A percentile compares a stretch with the other conserved stretches of the same genome.
phyloP scores from a whole-genome alignment of 441 rosid genomes.

The Manihot esculenta region DNA sequence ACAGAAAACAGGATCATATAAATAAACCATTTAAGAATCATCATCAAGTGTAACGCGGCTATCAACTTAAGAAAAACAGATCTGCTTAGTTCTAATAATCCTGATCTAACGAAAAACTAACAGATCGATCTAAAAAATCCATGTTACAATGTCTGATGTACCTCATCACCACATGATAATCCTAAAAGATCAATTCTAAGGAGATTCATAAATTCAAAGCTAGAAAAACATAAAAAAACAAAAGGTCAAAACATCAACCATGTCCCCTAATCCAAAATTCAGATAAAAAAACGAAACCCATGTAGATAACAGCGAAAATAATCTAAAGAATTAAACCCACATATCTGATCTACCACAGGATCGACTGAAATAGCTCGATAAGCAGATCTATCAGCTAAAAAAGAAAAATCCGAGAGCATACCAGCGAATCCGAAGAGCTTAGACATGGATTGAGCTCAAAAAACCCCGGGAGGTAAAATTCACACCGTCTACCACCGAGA shows the following conservation, averaged over 20 bases:
- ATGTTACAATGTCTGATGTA: not conserved
- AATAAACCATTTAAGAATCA: not conserved
- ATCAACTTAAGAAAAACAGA: not conserved
- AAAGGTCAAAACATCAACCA: not conserved
- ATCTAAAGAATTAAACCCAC: not conserved
- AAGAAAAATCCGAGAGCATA: constrained; percentile 27
- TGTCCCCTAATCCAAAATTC: not conserved
- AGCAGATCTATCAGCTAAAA: constrained; percentile 3
- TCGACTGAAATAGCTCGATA: not conserved
- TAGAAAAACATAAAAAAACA: not conserved
- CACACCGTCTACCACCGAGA: constrained; percentile 37
- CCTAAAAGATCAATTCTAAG: not conserved
- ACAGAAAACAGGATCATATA: not conserved
- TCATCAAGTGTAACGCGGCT: too few relatives aligned
- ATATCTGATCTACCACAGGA: not conserved
- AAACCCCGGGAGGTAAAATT: constrained; percentile 45
- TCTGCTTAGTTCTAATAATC: not conserved
- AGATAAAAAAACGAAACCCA: not conserved
- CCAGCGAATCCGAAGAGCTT: constrained; percentile 62
- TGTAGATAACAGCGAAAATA: not conserved
- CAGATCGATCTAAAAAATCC: not conserved
- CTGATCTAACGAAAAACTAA: constrained; percentile 16
- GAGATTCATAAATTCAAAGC: not conserved
- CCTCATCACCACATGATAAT: not conserved
- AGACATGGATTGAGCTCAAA: constrained; percentile 67